Conservation (phyloP, 2,329 filamentous ascomycete species). For the Stachybotrys chartarum region DNA sequence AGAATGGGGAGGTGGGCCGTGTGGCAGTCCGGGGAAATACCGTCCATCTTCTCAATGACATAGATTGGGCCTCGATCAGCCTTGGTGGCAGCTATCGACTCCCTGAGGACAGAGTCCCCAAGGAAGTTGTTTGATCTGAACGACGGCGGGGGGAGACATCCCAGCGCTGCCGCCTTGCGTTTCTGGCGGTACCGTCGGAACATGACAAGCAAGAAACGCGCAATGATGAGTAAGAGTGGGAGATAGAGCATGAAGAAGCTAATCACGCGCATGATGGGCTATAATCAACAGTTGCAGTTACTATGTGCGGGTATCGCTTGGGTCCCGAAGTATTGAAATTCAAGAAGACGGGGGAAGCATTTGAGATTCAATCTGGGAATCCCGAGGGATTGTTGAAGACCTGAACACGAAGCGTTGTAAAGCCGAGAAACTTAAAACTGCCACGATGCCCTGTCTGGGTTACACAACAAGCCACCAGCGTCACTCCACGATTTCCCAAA, state of each 20-base stretch:
- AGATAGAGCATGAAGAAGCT: neutral
- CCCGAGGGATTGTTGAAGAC: too few relatives aligned
- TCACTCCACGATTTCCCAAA: too few relatives aligned
- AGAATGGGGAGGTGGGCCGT: neutral
- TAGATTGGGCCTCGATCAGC: neutral
- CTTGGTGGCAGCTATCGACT: neutral
- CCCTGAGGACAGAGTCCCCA: neutral
- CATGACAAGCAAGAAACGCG: neutral
- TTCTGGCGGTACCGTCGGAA: neutral
- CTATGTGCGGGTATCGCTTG: too few relatives aligned
- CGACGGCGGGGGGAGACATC: neutral
- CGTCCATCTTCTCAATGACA: neutral
- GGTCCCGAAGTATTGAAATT: too few relatives aligned
- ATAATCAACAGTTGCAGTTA: too few relatives aligned
- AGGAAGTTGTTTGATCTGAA: neutral
- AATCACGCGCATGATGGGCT: too few relatives aligned
- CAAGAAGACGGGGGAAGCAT: too few relatives aligned
- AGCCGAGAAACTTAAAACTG: too few relatives aligned
- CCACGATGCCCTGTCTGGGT: too few relatives aligned
- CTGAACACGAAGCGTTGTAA: too few relatives aligned
- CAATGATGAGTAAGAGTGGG: neutral
- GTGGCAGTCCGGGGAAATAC: neutral
- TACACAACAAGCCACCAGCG: too few relatives aligned
- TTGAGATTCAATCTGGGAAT: too few relatives aligned
- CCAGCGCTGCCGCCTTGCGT: neutral